phyloP scores from a whole-genome alignment of 768 basidiomycete species.

The Pisolithus albus region DNA sequence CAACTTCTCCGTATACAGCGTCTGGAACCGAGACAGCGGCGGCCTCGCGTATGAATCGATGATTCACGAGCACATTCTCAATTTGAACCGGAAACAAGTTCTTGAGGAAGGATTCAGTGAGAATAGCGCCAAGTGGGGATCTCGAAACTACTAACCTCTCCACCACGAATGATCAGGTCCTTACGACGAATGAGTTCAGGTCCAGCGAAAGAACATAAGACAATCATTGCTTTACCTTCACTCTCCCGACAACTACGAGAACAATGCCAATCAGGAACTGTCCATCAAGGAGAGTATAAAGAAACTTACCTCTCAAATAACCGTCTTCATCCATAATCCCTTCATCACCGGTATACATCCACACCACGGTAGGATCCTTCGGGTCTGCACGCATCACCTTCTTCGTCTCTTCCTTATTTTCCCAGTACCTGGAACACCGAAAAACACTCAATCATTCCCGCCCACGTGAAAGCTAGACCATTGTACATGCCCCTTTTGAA shows the following conservation, averaged over 20 bases:
- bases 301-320: slow-evolving; percentile 57
- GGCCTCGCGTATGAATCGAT: slow-evolving; percentile 58
- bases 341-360: slow-evolving; percentile 85
- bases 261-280: neutral
- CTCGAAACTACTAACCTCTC: slow-evolving; percentile 46
- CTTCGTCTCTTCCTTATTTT: slow-evolving; percentile 60
- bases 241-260: slow-evolving; percentile 62
- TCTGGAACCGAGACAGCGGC: slow-evolving; percentile 72
- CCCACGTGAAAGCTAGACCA: neutral
- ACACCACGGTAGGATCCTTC: slow-evolving; percentile 49
- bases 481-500: slow-evolving; percentile 64
- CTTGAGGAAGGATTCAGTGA: slow-evolving; percentile 25
- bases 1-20: slow-evolving; percentile 63
- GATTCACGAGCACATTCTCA: slow-evolving; percentile 60
- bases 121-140: neutral
- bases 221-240: slow-evolving; percentile 45
- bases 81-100: slow-evolving; percentile 84
- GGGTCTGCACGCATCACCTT: slow-evolving; percentile 46
- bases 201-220: neutral
- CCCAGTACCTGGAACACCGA: slow-evolving; percentile 57
- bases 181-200: slow-evolving; percentile 18
- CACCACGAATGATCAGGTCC: slow-evolving; percentile 84
- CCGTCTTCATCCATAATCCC: slow-evolving; percentile 78
- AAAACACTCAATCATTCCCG: neutral
- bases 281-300: neutral